Base-by-base conservation (phyloP, 768 basidiomycete species). In the Rhodotorula toruloides region DNA sequence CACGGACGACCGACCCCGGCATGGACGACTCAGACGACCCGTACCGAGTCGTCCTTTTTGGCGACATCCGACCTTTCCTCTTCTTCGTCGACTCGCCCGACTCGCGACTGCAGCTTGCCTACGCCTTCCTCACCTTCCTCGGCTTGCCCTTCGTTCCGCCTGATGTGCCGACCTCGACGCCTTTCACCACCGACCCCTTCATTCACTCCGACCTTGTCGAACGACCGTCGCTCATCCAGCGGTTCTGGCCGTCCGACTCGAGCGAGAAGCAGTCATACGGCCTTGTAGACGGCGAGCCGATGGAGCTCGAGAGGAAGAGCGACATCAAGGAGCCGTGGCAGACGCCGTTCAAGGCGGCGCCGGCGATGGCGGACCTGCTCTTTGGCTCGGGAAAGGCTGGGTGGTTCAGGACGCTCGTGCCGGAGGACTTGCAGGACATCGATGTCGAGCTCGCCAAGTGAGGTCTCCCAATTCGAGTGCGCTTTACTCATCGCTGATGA, bases 21-120 rank as follows among this genome's bases (percentile, higher is more conserved):
- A 65, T 71, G 17, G 75, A 70, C n/a, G 75, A 77, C 31, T 77
- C 76, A 13, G 77, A 78, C 25, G 80, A 81, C 63, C 78, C 79
- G 0, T 79, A 74, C 66, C 70, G 76, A 14, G 65, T 74, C 31
- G 70, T 79, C n/a, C 73, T 81, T n/a, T 79, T 78, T 59, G 55
- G 63, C 60, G 80, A 81, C 61, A 71, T 81, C 32, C 59, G 65
- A 9, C 59, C 76, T 6, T 76, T 80, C 49, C 75, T 81, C 37
- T 76, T 79, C 67, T 55, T 74, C 22, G 68, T 79, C n/a, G 61
- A 72, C 4, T 67, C 66, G 8, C 64, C 73, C 21, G 73, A 75
- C 46, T 74, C 74, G 22, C 71, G 76, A 25, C 68, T 74, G 2
- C 77, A 79, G 49, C 74, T 79, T 52, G 65, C 77, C 32, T 79